Evolutionary conservation across 2,329 filamentous ascomycete species (phyloP).

Genomic region (Arthrobotrys sinensis): DNA sequence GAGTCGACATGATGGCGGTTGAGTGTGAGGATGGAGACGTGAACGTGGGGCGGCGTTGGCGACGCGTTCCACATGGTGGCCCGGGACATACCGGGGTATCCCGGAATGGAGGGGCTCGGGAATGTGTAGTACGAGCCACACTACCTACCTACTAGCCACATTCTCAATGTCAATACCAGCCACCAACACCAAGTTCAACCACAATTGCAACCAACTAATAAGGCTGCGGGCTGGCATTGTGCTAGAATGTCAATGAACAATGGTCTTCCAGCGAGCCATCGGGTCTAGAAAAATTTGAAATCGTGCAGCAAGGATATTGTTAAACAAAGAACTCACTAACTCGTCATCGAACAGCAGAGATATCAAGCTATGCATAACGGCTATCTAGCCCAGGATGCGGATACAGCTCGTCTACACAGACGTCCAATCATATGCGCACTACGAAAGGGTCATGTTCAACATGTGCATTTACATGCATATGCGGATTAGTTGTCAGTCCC

Average conservation of each 20-base stretch:
- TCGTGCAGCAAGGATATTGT: neutral
- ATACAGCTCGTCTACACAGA: neutral
- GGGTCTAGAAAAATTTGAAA: neutral
- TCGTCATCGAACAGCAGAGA: constrained; percentile 11
- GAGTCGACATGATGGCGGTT: constrained; percentile 62
- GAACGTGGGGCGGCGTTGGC: constrained; percentile 8
- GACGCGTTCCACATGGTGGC: constrained; percentile 12
- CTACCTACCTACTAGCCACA: neutral
- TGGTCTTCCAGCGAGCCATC: neutral
- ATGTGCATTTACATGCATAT: constrained; percentile 17
- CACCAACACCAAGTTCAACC: constrained; percentile 21
- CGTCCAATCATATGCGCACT: constrained; percentile 4
- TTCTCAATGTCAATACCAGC: neutral
- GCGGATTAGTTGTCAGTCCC: constrained; percentile 22
- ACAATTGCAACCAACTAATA: neutral
- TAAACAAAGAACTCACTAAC: neutral
- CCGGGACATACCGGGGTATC: neutral
- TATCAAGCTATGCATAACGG: neutral
- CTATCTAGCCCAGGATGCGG: constrained; percentile 1
- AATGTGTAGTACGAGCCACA: neutral
- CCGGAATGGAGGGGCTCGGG: neutral
- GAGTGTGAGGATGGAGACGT: neutral
- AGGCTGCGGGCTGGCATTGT: neutral
- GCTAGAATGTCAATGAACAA: neutral
- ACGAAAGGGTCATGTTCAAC: constrained; percentile 17